Evolutionary conservation across 2,329 filamentous ascomycete species (phyloP).

Genomic region (Cladosporium sp.): DNA sequence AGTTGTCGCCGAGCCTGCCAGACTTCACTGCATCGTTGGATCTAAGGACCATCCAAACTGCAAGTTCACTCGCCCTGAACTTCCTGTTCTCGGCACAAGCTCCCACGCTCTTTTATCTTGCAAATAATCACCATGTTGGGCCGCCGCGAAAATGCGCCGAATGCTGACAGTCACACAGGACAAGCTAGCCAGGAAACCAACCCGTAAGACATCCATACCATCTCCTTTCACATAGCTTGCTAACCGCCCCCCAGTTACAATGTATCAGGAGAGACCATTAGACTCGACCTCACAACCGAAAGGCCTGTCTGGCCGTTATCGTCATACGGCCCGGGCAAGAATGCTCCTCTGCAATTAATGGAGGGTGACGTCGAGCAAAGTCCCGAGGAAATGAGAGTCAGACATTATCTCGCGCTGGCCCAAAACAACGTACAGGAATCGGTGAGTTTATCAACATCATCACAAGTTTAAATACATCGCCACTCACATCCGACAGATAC

Average conservation of each 20-base stretch:
- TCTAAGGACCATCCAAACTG: no score
- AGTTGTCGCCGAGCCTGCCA: no score
- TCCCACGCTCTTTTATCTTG: no score
- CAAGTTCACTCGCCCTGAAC: no score
- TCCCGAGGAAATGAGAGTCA: slow-evolving; percentile 75
- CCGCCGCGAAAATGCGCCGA: no score
- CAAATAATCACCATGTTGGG: neutral
- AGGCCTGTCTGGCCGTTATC: slow-evolving; percentile 82
- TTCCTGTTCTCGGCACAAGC: neutral
- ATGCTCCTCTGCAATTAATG: slow-evolving; percentile 77
- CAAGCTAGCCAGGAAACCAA: slow-evolving; percentile 5
- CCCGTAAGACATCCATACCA: neutral
- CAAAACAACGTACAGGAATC: slow-evolving; percentile 53
- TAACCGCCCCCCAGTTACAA: slow-evolving; percentile 39
- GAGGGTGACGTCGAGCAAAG: slow-evolving; percentile 80
- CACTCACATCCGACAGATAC: neutral
- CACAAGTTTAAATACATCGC: neutral
- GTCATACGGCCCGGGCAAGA: slow-evolving; percentile 71
- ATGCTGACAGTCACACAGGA: neutral
- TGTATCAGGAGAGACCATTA: slow-evolving; percentile 57
- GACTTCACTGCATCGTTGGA: no score
- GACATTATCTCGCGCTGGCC: slow-evolving; percentile 62
- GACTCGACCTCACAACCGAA: slow-evolving; percentile 42
- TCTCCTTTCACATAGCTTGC: neutral
- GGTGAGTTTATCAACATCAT: slow-evolving; percentile 33